phyloP scores from a whole-genome alignment of 116 monocot species.

The Papilionanthe hybrid region DNA sequence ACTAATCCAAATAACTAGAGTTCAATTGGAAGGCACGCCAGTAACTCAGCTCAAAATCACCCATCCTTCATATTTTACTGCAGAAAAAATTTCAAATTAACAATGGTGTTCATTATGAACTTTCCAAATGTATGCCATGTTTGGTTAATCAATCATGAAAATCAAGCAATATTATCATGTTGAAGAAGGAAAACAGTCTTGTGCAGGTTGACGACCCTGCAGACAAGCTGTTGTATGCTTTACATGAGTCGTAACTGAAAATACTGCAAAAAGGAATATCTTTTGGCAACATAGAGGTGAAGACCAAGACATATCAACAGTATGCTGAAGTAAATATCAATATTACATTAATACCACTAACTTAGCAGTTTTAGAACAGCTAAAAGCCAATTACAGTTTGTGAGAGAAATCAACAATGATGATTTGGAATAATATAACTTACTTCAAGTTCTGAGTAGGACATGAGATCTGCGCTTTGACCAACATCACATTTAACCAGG shows the following conservation, averaged over 20 bases:
- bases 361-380: not conserved
- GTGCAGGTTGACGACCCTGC: not conserved
- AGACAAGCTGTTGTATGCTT: not conserved
- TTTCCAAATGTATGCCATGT: not conserved
- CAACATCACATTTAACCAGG: conserved; percentile 81
- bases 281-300: not conserved
- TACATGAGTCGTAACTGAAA: not conserved
- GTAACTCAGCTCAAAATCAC: not conserved
- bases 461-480: conserved; percentile 64
- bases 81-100: not conserved
- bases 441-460: conserved; percentile 96
- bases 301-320: not conserved
- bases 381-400: not conserved
- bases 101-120: not conserved
- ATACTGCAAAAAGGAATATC: not conserved
- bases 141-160: not conserved
- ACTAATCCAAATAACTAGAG: not conserved
- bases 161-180: not conserved
- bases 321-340: not conserved
- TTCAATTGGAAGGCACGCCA: not conserved
- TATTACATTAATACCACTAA: not conserved
- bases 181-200: not conserved
- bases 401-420: not conserved
- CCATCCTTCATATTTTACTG: not conserved
- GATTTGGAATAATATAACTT: conserved; percentile 17